Evolutionary conservation across 2,329 filamentous ascomycete genomes (phyloP).

Genomic region (Xylariaceae sp.): DNA sequence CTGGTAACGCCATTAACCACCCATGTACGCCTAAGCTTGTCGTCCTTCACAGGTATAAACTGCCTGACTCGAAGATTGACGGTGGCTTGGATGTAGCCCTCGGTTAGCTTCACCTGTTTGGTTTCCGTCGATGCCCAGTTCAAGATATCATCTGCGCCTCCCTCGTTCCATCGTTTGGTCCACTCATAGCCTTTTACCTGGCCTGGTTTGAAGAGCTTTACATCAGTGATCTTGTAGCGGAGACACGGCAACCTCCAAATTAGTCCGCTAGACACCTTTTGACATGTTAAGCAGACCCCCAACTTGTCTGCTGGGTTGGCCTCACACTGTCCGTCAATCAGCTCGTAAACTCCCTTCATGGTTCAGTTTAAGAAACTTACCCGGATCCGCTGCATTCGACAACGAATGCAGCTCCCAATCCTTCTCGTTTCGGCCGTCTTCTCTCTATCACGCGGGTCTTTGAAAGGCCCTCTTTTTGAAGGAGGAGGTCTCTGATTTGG

Average conservation of each 20-base stretch:
- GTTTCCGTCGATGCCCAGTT: conserved; percentile 52
- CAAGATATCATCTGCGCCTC: conserved; percentile 51
- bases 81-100: conserved; percentile 47
- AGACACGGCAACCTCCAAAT: conserved; percentile 54
- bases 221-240: conserved; percentile 57
- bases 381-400: conserved; percentile 59
- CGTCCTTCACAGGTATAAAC: conserved; percentile 53
- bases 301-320: conserved; percentile 44
- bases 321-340: conserved; percentile 44
- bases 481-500: conserved; percentile 35
- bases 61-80: conserved; percentile 49
- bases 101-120: conserved; percentile 48
- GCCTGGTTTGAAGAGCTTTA: conserved; percentile 55
- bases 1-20: conserved; percentile 41
- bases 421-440: conserved; percentile 55
- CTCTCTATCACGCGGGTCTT: conserved; percentile 46
- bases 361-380: conserved; percentile 37
- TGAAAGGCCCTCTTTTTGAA: conserved; percentile 51
- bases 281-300: conserved; percentile 51
- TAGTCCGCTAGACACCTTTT: conserved; percentile 47
- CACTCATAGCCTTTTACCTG: conserved; percentile 57
- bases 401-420: conserved; percentile 57
- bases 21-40: conserved; percentile 54
- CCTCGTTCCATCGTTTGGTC: conserved; percentile 56
- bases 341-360: neutral